phyloP scores from a whole-genome alignment of 192 early-diverging fungal genomes.

The Kickxella alabastrina region DNA sequence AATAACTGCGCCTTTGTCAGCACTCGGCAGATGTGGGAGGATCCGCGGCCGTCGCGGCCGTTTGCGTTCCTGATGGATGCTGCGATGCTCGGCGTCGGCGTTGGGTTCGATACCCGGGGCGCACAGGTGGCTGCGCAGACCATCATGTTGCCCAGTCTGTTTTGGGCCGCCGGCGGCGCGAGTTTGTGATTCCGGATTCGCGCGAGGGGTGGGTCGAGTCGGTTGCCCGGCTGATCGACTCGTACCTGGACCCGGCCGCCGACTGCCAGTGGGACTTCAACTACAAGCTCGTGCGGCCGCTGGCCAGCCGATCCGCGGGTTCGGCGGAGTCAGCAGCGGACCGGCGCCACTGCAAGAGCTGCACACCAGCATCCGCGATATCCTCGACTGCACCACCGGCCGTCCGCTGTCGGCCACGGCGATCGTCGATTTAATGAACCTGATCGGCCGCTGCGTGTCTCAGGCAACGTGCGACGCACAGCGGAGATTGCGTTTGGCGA shows the following conservation, averaged over 20 bases:
- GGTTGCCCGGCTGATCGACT: slow-evolving; percentile 37
- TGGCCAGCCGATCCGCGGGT: slow-evolving; percentile 44
- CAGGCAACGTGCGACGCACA: slow-evolving; percentile 52
- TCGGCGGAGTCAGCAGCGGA: slow-evolving; percentile 49
- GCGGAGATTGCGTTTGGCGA: slow-evolving; percentile 56
- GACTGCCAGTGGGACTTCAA: slow-evolving; percentile 16
- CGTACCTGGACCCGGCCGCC: slow-evolving; percentile 17
- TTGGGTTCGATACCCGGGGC: slow-evolving; percentile 54
- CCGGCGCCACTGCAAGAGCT: slow-evolving; percentile 36
- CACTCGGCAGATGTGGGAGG: slow-evolving; percentile 51
- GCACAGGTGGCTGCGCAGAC: slow-evolving; percentile 6
- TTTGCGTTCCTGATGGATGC: slow-evolving; percentile 53
- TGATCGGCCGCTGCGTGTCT: slow-evolving; percentile 54
- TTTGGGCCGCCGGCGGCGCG: background rate
- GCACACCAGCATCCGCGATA: slow-evolving; percentile 25
- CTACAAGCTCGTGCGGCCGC: slow-evolving; percentile 29
- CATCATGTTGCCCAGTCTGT: too few relatives aligned
- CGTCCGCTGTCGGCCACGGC: slow-evolving; percentile 25
- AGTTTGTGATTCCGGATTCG: slow-evolving; percentile 39
- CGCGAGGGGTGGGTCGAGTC: slow-evolving; percentile 54
- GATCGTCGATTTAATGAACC: slow-evolving; percentile 54
- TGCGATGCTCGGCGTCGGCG: slow-evolving; percentile 53
- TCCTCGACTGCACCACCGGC: slow-evolving; percentile 12
- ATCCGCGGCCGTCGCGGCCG: slow-evolving; percentile 15
- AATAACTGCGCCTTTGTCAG: slow-evolving; percentile 55